These are phyloP conservation scores for Taphrina populina DNA, from an alignment of 1,139 yeast species.

Conservation along the genomic window DNA sequence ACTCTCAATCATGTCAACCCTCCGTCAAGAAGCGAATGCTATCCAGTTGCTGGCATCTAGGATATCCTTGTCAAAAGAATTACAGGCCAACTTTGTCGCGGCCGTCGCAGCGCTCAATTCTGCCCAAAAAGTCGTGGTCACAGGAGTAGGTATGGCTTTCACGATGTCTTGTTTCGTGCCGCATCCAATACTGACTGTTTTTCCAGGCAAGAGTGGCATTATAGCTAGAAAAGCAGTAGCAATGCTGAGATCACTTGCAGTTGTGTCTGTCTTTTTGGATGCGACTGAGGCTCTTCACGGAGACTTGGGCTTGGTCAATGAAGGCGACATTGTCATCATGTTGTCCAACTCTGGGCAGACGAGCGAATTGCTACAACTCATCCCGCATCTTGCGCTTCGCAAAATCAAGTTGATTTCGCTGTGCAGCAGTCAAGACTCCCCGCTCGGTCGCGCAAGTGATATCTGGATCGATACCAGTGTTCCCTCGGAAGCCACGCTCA, in stretches of 20 bases:
- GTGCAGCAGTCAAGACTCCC: conserved; percentile 57
- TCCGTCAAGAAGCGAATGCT: conserved; percentile 26
- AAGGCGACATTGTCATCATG: conserved; percentile 62
- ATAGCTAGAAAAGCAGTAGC: conserved; percentile 78
- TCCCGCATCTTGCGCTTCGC: conserved; percentile 63
- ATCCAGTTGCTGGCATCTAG: conserved; percentile 22
- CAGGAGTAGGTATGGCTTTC: conserved; percentile 20
- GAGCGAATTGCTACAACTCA: conserved; percentile 63
- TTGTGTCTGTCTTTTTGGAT: conserved; percentile 66
- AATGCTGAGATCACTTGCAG: conserved; percentile 73
- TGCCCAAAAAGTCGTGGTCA: conserved; percentile 22
- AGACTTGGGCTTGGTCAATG: conserved; percentile 70
- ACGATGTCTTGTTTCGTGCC: neutral
- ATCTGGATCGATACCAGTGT: conserved; percentile 64
- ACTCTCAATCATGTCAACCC: conserved; percentile 30
- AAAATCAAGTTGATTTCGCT: conserved; percentile 50
- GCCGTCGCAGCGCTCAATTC: conserved; percentile 31
- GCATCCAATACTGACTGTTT: neutral
- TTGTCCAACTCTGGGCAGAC: conserved; percentile 83
- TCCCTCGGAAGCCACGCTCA: conserved; percentile 55
- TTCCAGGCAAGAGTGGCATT: conserved; percentile 73
- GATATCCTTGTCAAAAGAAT: conserved; percentile 27
- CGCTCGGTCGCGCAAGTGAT: conserved; percentile 51
- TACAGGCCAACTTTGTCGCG: conserved; percentile 22
- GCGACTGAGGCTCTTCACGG: conserved; percentile 92